phyloP scores from a whole-genome alignment of 73 alveolate genomes.

The Paraurostyla sp. region DNA sequence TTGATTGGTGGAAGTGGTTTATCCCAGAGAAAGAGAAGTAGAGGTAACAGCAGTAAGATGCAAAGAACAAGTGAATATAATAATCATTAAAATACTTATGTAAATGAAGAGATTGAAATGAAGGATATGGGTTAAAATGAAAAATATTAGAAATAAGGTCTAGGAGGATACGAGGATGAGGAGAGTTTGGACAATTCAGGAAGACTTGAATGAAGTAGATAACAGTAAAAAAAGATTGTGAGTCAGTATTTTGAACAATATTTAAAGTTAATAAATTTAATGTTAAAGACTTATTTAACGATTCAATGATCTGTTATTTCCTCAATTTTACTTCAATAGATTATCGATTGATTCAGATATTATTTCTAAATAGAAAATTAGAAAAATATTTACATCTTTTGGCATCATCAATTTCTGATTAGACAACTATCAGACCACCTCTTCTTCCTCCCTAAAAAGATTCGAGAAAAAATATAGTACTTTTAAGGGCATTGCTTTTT shows the following conservation, averaged over 20 bases:
- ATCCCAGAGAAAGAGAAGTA: constrained; percentile 4
- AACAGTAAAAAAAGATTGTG: background rate
- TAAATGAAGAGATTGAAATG: constrained; percentile 2
- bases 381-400: background rate
- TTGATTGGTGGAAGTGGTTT: background rate
- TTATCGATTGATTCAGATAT: background rate
- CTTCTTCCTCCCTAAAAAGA: constrained; percentile 22
- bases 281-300: too few species aligned
- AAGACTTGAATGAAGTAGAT: background rate
- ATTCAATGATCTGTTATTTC: too few species aligned
- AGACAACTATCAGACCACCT: background rate
- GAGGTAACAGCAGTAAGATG: constrained; percentile 1
- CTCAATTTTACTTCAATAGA: background rate
- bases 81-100: background rate
- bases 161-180: constrained; percentile 59
- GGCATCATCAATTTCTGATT: background rate
- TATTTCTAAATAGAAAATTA: background rate
- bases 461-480: background rate
- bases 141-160: constrained; percentile 8
- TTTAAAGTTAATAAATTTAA: background rate
- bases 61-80: background rate
- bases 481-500: background rate
- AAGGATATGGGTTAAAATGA: constrained; percentile 6
- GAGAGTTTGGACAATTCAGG: constrained; percentile 36
- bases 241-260: background rate